A percentile compares a stretch with the other conserved stretches of the same genome.
These are phyloP conservation scores for Scheffersomyces lignicola DNA, from an alignment of 1,139 yeast genomes.

Conservation along the genomic window DNA sequence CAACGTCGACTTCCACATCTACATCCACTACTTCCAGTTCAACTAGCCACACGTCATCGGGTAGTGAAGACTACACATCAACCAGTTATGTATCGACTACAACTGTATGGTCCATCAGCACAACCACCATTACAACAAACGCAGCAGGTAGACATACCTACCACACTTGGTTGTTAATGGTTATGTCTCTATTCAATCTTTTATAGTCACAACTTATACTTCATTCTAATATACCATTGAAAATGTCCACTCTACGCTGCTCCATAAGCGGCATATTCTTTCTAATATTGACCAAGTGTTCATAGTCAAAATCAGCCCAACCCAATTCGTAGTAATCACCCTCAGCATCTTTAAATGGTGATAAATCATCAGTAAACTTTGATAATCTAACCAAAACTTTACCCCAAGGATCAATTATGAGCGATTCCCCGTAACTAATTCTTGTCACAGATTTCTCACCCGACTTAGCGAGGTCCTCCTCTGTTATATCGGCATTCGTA, in stretches of 20 bases:
- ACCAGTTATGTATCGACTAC: background rate
- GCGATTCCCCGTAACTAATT: slow-evolving; percentile 79
- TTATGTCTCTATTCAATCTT: background rate
- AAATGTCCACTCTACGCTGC: slow-evolving; percentile 52
- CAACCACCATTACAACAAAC: background rate
- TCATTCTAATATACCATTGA: slow-evolving; percentile 1
- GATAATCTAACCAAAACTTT: slow-evolving; percentile 60
- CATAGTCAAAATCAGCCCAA: slow-evolving; percentile 69
- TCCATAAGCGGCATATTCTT: slow-evolving; percentile 70
- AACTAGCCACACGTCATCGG: background rate
- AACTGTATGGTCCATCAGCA: background rate
- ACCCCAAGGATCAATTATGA: slow-evolving; percentile 93
- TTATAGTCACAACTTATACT: background rate
- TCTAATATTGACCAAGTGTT: slow-evolving; percentile 49
- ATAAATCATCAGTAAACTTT: slow-evolving; percentile 26
- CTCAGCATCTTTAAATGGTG: slow-evolving; percentile 42
- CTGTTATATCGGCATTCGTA: slow-evolving; percentile 27
- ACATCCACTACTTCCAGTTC: background rate
- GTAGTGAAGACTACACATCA: too few species aligned
- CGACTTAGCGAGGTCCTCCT: slow-evolving; percentile 19
- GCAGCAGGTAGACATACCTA: too few species aligned
- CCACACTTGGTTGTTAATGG: too few species aligned
- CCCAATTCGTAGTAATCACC: slow-evolving; percentile 58
- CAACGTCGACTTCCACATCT: background rate
- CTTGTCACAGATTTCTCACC: slow-evolving; percentile 36